Evolutionary conservation across 1,284 basidiomycete genomes (phyloP), one percentile per base, ranked within the genome.

Genomic region (Cutaneotrichosporon sp.): DNA sequence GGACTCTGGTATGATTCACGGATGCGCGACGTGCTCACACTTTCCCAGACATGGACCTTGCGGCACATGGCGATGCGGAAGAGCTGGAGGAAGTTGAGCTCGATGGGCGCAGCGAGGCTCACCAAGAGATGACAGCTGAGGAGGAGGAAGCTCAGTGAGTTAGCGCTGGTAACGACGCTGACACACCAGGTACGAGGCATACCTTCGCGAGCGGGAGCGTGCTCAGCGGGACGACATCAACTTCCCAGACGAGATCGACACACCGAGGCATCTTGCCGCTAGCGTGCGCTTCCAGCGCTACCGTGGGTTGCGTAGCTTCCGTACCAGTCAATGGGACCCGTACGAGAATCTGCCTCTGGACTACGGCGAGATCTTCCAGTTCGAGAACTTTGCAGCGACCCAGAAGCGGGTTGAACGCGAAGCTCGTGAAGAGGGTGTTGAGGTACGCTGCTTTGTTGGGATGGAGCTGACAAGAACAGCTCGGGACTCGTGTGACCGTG

Each of bases 161-260:
- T 38, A 16, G 7, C 11, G 9, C 4, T 1, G 1, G 2, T 4
- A 14, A 20, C 9, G 20, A 24, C 42, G 56, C 18, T 55, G 1
- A 45, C 8, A 4, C 14, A 7, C 33, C 50, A 92, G 90, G 71
- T 81, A 92, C 49, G 82, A 84, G 61, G 83, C 82, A 2, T 93
- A 90, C 87, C 83, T 86, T 58, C 64, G 81, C 84, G 69, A 85
- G 84, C 62, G 75, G 11, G 81, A 80, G 65, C 74, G 74, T n/a
- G 79, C 79, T 29, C 89, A 92, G 69, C 84, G 87, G 54, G 88
- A 91, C 54, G 91, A 97, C 69, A 80, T 87, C 25, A 83, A 86
- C 22, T 99, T 98, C 80, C 97, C 95, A 0, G 95, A 99, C 74
- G 95, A 99, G 77, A 85, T 97, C n/a, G 95, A 99, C 71, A 99